Evolutionary conservation across 2,329 filamentous ascomycete species (phyloP), one percentile per base, ranked within the genome.

Genomic region (Leptographium procerum): DNA sequence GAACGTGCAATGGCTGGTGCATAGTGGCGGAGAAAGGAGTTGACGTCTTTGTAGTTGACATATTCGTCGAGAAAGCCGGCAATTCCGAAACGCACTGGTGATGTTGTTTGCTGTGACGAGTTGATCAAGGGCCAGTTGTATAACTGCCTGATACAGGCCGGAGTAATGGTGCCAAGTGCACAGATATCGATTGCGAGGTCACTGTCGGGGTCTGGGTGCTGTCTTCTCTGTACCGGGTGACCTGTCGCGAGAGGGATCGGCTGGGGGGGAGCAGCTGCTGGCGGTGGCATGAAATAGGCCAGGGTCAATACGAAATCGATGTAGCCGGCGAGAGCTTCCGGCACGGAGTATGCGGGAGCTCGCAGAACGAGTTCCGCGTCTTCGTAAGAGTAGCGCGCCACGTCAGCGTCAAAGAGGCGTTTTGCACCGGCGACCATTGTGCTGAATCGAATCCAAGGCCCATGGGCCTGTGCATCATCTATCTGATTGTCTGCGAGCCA

Each of bases 11-110:
- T 29, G n/a, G 26, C 22, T 4, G 52, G 56, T 1, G 57, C 56
- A 22, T 60, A 63, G 2, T 34, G 7, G 6, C 50, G 19, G 13
- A 64, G 53, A 59, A 77, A 80, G 2, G 65, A 57, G 16, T 66
- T 56, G 8, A 74, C 68, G 62, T 80, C 77, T 4, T 66, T 58
- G 59, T 75, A 70, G 62, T 74, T 76, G 64, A 74, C 71, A 62
- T 73, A 75, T 62, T 80, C 67, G 22, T 77, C 75, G 0, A 80
- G 71, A 65, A 80, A 80, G 9, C 78, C 77, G 1, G 75, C 75
- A 26, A 80, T 68, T 31, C 73, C 77, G 52, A 78, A 67, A 0
- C 73, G 71, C 9, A 72, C 71, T 0, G 67, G 65, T 1, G 74
- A 73, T 14, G 48, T 19, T 0, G 60, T 60, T 1, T 62, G 31